A percentile compares a stretch with the other conserved stretches of the same genome.
These are phyloP conservation scores for Phialophora macrospora DNA, from an alignment of 2,329 filamentous ascomycete species.

Conservation along the genomic window DNA sequence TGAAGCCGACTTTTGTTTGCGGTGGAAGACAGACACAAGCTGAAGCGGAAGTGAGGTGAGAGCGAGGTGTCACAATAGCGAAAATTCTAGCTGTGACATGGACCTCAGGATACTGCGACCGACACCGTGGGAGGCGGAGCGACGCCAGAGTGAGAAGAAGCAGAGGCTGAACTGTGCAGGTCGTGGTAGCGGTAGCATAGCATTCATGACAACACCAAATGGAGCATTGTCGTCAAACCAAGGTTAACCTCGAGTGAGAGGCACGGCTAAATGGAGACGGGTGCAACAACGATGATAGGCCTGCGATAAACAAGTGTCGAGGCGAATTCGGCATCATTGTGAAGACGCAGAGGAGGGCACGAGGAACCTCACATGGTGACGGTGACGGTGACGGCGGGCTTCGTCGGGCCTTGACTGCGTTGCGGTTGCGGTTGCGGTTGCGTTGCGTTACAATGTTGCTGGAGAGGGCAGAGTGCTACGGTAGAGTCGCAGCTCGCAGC, in stretches of 20 bases:
- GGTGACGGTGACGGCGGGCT: background rate
- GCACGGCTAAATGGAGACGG: background rate
- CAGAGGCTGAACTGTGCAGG: conserved; percentile 9
- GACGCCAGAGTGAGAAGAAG: conserved; percentile 1
- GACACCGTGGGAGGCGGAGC: conserved; percentile 13
- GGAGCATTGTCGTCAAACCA: background rate
- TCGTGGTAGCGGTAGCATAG: conserved; percentile 34
- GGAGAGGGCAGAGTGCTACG: conserved; percentile 4
- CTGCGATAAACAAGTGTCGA: background rate
- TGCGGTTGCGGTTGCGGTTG: background rate
- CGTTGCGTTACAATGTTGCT: conserved; percentile 6
- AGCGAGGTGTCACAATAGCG: conserved; percentile 26
- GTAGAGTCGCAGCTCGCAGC: conserved; percentile 1
- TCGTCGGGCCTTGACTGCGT: conserved; percentile 5
- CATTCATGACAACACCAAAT: conserved; percentile 9
- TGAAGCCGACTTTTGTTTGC: conserved; percentile 27
- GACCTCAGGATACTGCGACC: conserved; percentile 8
- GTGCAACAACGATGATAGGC: conserved; percentile 10
- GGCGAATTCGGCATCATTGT: background rate
- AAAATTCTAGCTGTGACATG: conserved; percentile 29
- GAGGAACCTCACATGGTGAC: conserved; percentile 2
- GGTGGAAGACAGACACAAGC: background rate
- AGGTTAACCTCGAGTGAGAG: background rate
- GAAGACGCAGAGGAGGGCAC: background rate
- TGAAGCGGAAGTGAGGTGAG: conserved; percentile 9